A percentile compares a stretch with the other conserved stretches of the same genome.
Conservation (phyloP, 805 yeast species). For the Candida ponderosae region DNA sequence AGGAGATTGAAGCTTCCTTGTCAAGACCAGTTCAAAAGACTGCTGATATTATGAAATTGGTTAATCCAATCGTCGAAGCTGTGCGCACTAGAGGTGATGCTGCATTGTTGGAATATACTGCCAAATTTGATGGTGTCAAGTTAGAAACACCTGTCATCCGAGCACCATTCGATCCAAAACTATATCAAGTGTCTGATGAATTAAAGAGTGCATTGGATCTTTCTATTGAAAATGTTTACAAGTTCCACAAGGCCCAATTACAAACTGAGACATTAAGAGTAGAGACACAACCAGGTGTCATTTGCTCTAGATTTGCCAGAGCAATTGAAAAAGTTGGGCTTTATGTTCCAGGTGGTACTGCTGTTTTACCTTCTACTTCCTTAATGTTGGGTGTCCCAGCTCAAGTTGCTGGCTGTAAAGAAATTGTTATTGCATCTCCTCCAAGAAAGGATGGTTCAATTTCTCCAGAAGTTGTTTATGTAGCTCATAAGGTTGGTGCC, state of each 20-base stretch:
- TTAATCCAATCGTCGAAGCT: constrained; percentile 77
- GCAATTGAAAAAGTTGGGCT: constrained; percentile 93
- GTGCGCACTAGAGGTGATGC: constrained; percentile 76
- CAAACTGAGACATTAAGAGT: constrained; percentile 67
- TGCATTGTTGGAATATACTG: constrained; percentile 84
- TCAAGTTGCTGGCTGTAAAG: constrained; percentile 92
- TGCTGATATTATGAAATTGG: constrained; percentile 85
- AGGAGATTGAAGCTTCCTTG: constrained; percentile 53
- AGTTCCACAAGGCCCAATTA: constrained; percentile 90
- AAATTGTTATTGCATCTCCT: constrained; percentile 90
- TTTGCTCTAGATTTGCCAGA: constrained; percentile 89
- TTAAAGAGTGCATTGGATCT: constrained; percentile 82
- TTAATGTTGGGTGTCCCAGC: constrained; percentile 99
- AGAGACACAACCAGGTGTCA: constrained; percentile 91
- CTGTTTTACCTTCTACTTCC: constrained; percentile 95
- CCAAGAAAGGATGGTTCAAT: constrained; percentile 89
- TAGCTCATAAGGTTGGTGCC: constrained; percentile 94
- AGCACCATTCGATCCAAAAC: constrained; percentile 82
- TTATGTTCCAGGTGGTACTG: constrained; percentile 98
- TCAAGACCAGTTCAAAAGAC: constrained; percentile 95
- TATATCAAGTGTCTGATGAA: constrained; percentile 65
- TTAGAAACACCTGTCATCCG: constrained; percentile 63
- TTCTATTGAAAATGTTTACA: constrained; percentile 80
- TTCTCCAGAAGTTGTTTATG: constrained; percentile 96
- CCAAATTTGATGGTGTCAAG: constrained; percentile 81